phyloP scores from a whole-genome alignment of 2,329 filamentous ascomycete species.

The Blastomyces emzantsi region DNA sequence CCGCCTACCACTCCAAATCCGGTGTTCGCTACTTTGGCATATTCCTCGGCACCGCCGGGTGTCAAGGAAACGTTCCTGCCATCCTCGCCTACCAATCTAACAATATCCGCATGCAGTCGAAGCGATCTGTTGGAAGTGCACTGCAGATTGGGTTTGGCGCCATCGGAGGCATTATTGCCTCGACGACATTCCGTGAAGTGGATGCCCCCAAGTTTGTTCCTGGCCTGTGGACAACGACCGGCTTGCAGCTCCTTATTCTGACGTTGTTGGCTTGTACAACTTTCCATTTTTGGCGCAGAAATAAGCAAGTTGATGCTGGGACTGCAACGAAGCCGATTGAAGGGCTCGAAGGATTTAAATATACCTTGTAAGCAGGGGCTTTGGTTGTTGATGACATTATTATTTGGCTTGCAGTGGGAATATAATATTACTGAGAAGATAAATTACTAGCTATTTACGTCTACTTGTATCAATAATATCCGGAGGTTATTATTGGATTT shows the following conservation, averaged over 20 bases:
- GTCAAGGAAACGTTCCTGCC: slow-evolving; percentile 62
- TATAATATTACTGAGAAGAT: neutral
- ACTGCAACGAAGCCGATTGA: slow-evolving; percentile 8
- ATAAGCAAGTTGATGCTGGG: slow-evolving; percentile 8
- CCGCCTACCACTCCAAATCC: slow-evolving; percentile 52
- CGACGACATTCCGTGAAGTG: slow-evolving; percentile 51
- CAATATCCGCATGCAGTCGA: slow-evolving; percentile 67
- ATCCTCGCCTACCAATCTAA: slow-evolving; percentile 68
- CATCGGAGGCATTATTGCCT: slow-evolving; percentile 62
- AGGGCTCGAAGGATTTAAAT: slow-evolving; percentile 7
- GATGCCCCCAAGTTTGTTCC: slow-evolving; percentile 12
- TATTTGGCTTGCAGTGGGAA: neutral
- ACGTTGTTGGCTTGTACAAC: slow-evolving; percentile 1
- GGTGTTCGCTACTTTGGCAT: slow-evolving; percentile 58
- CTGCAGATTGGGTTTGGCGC: slow-evolving; percentile 64
- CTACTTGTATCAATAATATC: neutral
- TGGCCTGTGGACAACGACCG: slow-evolving; percentile 7
- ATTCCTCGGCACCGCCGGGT: slow-evolving; percentile 60
- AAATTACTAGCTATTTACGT: neutral
- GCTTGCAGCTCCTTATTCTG: slow-evolving; percentile 6
- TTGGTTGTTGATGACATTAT: neutral
- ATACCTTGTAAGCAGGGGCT: slow-evolving; percentile 2
- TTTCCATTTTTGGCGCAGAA: slow-evolving; percentile 8
- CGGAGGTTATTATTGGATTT: neutral
- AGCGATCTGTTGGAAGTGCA: slow-evolving; percentile 64